Evolutionary conservation across 2,329 filamentous ascomycete genomes (phyloP).

Genomic region (Sporothrix sp.): DNA sequence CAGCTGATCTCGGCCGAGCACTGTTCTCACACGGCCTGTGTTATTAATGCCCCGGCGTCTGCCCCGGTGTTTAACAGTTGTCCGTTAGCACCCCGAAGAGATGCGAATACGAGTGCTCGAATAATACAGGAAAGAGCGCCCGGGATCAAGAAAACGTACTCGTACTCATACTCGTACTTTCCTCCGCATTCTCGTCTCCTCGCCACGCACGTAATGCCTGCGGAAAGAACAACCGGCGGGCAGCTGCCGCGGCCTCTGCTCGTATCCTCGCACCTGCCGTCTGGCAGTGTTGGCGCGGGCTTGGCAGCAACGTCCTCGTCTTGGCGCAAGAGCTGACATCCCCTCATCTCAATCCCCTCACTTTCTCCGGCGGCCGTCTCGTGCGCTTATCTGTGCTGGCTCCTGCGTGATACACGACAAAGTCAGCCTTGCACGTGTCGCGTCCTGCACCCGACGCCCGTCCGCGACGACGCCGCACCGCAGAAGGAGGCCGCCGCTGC

Average conservation of each 20-base stretch:
- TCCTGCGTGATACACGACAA: not conserved
- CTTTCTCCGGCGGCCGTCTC: not conserved
- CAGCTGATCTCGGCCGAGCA: not conserved
- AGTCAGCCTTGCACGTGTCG: slow-evolving; percentile 1
- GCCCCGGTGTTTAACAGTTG: too few relatives aligned
- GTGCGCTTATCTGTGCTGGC: not conserved
- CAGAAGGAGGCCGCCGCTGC: slow-evolving; percentile 7
- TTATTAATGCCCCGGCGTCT: not conserved
- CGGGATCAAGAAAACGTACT: not conserved
- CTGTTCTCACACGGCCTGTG: not conserved
- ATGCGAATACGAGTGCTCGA: too few relatives aligned
- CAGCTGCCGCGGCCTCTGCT: not conserved
- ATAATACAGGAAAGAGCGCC: not conserved
- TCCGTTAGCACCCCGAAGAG: too few relatives aligned
- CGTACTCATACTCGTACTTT: too few relatives aligned
- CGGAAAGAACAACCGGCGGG: slow-evolving; percentile 1
- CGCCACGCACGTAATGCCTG: too few relatives aligned
- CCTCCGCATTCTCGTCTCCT: too few relatives aligned
- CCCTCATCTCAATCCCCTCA: not conserved
- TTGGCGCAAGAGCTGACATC: slow-evolving; percentile 4
- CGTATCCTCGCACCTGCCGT: not conserved
- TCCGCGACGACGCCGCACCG: not conserved
- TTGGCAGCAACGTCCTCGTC: slow-evolving; percentile 2
- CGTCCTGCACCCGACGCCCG: not conserved
- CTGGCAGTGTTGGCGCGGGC: not conserved